Percentiles rank a stretch among this genome's conserved stretches.
Conservation (phyloP, 148 eudicot genomes). For the Limonium bicolor region DNA sequence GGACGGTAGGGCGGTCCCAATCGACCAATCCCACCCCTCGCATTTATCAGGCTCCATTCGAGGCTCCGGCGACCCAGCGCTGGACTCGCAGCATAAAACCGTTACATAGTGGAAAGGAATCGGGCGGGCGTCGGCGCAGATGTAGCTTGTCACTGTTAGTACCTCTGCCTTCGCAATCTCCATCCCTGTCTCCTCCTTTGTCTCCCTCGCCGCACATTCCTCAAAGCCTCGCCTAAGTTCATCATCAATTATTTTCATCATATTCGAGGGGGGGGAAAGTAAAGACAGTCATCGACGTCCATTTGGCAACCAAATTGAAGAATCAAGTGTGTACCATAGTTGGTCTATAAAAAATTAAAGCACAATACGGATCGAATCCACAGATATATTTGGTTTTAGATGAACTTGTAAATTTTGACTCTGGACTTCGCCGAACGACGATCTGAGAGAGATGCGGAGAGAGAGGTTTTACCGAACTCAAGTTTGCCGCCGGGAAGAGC, state of each 20-base stretch:
- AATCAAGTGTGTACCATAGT: too few relatives aligned
- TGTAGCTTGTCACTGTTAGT: constrained; percentile 51
- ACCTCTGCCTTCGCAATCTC: constrained; percentile 38
- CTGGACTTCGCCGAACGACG: too few relatives aligned
- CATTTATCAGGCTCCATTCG: constrained; percentile 78
- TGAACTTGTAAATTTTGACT: too few relatives aligned
- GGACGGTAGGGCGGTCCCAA: constrained; percentile 57
- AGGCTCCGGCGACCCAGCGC: constrained; percentile 28
- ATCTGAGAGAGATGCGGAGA: too few relatives aligned
- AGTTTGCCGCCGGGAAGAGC: background rate
- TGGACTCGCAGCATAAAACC: constrained; percentile 36
- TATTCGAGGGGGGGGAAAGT: too few relatives aligned
- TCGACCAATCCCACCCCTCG: constrained; percentile 89
- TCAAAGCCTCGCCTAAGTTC: constrained; percentile 74
- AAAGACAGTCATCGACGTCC: too few relatives aligned
- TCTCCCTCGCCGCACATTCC: constrained; percentile 78
- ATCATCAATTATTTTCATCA: too few relatives aligned
- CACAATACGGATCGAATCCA: too few relatives aligned
- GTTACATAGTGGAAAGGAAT: constrained; percentile 45
- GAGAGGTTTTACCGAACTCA: background rate
- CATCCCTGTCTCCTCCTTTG: constrained; percentile 81
- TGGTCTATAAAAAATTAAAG: too few relatives aligned
- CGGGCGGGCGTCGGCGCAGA: constrained; percentile 23
- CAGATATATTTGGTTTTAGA: too few relatives aligned
- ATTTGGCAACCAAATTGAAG: too few relatives aligned